phyloP scores from a whole-genome alignment of 495 filamentous ascomycete genomes.

The Xylaria sp. region DNA sequence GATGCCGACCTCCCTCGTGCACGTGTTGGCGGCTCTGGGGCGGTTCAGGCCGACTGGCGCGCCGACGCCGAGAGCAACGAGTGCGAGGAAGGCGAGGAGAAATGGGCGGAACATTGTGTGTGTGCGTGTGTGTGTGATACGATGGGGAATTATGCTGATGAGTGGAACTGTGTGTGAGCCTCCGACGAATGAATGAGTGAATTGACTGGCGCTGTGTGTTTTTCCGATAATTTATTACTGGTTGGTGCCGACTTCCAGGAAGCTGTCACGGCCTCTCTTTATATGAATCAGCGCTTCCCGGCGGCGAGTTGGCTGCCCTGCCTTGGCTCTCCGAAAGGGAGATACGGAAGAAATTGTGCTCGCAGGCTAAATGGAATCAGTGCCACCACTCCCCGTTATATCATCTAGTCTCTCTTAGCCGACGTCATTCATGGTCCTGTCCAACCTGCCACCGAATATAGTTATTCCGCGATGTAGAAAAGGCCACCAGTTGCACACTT shows the following conservation, averaged over 20 bases:
- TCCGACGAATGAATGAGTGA: conserved; percentile 17
- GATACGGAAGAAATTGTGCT: conserved; percentile 16
- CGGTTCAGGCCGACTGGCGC: not conserved
- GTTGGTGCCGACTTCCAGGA: conserved; percentile 18
- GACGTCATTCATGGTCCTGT: conserved; percentile 14
- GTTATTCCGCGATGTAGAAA: not conserved
- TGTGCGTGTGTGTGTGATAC: not conserved
- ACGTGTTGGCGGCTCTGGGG: conserved; percentile 4
- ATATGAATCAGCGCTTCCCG: not conserved
- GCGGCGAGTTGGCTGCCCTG: not conserved
- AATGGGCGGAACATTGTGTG: conserved; percentile 9
- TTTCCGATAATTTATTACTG: conserved; percentile 22
- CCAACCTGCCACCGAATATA: not conserved
- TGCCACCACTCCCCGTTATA: conserved; percentile 9
- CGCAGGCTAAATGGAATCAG: conserved; percentile 24
- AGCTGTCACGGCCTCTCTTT: not conserved
- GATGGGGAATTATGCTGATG: not conserved
- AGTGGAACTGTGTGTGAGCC: not conserved
- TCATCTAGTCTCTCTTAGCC: conserved; percentile 13
- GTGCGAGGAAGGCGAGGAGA: conserved; percentile 9
- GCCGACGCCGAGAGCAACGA: conserved; percentile 12
- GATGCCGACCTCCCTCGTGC: not conserved
- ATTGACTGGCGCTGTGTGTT: not conserved
- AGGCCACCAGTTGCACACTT: not conserved
- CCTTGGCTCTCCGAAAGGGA: conserved; percentile 16